Percentiles rank a stretch among this genome's conserved stretches.
Evolutionary conservation across 2,329 filamentous ascomycete species (phyloP).

Genomic region (Salinomyces thailandicus): DNA sequence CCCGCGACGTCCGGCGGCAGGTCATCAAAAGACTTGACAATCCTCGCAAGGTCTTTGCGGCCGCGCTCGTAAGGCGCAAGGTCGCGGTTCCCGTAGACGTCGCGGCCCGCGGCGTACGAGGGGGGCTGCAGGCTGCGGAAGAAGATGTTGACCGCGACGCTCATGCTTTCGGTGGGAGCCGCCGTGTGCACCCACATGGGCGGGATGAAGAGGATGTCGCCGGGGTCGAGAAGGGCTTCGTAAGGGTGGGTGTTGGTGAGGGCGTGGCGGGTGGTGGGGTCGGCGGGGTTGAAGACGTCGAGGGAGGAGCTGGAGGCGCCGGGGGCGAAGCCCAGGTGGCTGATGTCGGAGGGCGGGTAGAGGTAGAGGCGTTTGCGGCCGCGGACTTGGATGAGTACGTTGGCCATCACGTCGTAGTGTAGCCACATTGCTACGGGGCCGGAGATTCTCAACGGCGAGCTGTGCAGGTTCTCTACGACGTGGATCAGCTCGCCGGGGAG

Average conservation of each 20-base stretch:
- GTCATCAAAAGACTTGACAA: slow-evolving; percentile 53
- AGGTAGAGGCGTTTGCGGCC: slow-evolving; percentile 65
- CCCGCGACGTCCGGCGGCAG: slow-evolving; percentile 55
- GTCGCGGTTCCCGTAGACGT: slow-evolving; percentile 84
- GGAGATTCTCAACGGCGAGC: slow-evolving; percentile 68
- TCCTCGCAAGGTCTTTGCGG: slow-evolving; percentile 58
- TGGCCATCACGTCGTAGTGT: slow-evolving; percentile 86
- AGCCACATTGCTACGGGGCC: slow-evolving; percentile 80
- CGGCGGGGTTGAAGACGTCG: slow-evolving; percentile 49
- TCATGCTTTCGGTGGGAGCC: slow-evolving; percentile 43
- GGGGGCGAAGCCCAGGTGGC: slow-evolving; percentile 57
- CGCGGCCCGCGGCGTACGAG: slow-evolving; percentile 62
- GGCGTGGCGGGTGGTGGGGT: slow-evolving; percentile 11
- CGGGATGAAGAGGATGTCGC: slow-evolving; percentile 72
- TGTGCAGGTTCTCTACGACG: slow-evolving; percentile 57
- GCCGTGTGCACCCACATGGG: slow-evolving; percentile 77
- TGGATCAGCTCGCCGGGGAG: slow-evolving; percentile 52
- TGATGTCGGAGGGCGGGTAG: slow-evolving; percentile 68
- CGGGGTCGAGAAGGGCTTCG: slow-evolving; percentile 55
- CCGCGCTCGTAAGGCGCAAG: slow-evolving; percentile 76
- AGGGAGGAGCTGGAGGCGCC: slow-evolving; percentile 72
- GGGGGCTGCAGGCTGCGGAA: slow-evolving; percentile 53
- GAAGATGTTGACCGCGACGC: slow-evolving; percentile 82
- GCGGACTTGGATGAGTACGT: slow-evolving; percentile 68
- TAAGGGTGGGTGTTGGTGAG: slow-evolving; percentile 48